Percentiles rank a stretch among this genome's conserved stretches.
These are phyloP conservation scores for Saraca asoca DNA, from an alignment of 331 rosid species.

Conservation along the genomic window DNA sequence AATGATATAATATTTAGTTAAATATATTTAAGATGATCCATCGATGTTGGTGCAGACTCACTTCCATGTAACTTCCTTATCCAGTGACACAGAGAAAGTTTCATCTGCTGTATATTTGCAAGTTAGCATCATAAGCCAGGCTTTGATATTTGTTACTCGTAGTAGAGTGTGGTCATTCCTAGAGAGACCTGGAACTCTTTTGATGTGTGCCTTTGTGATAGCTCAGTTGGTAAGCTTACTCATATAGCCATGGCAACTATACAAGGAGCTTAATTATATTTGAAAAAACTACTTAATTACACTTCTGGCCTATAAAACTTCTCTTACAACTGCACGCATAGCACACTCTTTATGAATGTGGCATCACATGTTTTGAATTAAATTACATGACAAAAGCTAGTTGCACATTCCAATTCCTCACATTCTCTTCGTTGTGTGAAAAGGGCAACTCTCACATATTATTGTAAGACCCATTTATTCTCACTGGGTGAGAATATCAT, in stretches of 20 bases:
- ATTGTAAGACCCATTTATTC: no score
- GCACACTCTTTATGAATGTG: no score
- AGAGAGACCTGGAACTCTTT: slow-evolving; percentile 76
- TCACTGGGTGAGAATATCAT: no score
- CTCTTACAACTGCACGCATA: no score
- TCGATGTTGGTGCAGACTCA: slow-evolving; percentile 56
- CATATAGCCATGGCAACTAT: slow-evolving; percentile 10
- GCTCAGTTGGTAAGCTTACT: slow-evolving; percentile 69
- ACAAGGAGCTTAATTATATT: slow-evolving; percentile 5
- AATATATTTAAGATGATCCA: no score
- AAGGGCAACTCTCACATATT: no score
- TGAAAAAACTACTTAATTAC: no score
- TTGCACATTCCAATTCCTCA: no score
- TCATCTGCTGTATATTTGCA: slow-evolving; percentile 82
- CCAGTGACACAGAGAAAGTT: slow-evolving; percentile 59
- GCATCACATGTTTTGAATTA: no score
- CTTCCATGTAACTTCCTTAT: slow-evolving; percentile 57
- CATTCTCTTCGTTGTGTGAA: no score
- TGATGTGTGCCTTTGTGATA: slow-evolving; percentile 80
- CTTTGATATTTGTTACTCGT: slow-evolving; percentile 83
- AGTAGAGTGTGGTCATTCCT: slow-evolving; percentile 77
- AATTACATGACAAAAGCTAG: no score
- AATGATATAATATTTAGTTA: slow-evolving; percentile 1
- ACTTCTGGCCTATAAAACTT: no score
- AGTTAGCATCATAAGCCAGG: slow-evolving; percentile 89